Percentiles rank a stretch among this genome's conserved stretches.
Evolutionary conservation across 768 basidiomycete species (phyloP).

Genomic region (Rhizopogon salebrosus): DNA sequence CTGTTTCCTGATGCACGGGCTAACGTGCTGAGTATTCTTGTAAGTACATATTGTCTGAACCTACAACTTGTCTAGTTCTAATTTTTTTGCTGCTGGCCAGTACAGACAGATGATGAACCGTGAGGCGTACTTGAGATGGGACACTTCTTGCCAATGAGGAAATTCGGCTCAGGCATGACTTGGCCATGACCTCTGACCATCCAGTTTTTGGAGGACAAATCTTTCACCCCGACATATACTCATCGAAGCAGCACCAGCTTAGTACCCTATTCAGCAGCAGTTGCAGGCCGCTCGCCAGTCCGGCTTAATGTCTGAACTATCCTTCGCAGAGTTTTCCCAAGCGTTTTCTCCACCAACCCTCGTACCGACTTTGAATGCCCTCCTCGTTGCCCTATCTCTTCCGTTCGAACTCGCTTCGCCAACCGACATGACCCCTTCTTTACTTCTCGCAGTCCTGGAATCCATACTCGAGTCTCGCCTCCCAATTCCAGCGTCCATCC

Average conservation of each 20-base stretch:
- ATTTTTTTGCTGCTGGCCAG: too few species aligned
- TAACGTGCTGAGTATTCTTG: too few species aligned
- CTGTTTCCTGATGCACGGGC: too few species aligned
- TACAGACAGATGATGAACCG: too few species aligned
- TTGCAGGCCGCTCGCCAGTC: background rate
- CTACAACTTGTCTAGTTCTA: too few species aligned
- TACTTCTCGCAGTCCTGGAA: slow-evolving; percentile 68
- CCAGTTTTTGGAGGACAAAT: too few species aligned
- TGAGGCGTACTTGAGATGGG: too few species aligned
- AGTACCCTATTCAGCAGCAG: background rate
- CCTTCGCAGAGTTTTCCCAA: slow-evolving; percentile 5
- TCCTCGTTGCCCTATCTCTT: slow-evolving; percentile 39
- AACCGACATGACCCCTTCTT: slow-evolving; percentile 62
- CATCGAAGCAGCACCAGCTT: background rate
- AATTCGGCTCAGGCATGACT: too few species aligned
- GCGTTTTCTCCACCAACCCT: slow-evolving; percentile 9
- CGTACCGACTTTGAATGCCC: slow-evolving; percentile 35
- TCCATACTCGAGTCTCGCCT: slow-evolving; percentile 52
- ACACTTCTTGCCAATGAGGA: too few species aligned
- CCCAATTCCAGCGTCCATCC: slow-evolving; percentile 32
- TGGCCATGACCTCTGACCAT: too few species aligned
- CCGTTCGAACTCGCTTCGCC: slow-evolving; percentile 46
- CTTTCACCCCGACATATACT: background rate
- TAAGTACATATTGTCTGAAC: too few species aligned
- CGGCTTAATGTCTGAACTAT: slow-evolving; percentile 1